Percentiles rank a stretch among this genome's conserved stretches.
These are phyloP conservation scores for Dacryopinax spathularia DNA, from an alignment of 768 basidiomycete genomes.

Conservation along the genomic window DNA sequence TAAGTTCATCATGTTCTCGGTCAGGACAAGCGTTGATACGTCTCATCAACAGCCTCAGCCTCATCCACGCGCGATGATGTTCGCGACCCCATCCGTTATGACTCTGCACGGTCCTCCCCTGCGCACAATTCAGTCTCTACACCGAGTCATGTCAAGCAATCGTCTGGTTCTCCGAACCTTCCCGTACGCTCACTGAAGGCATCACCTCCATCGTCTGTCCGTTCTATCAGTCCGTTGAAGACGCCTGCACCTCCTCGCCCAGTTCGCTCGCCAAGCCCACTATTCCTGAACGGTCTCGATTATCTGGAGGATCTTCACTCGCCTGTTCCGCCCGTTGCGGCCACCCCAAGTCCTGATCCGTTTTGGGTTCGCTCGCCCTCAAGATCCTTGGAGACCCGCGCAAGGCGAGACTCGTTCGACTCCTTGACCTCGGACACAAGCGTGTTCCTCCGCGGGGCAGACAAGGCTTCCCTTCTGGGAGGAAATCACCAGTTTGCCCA, in stretches of 20 bases:
- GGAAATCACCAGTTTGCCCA: not conserved
- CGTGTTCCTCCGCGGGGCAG: not conserved
- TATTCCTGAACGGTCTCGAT: not conserved
- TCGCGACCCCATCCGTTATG: no score
- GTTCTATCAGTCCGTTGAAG: not conserved
- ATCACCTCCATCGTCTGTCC: not conserved
- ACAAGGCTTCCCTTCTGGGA: not conserved
- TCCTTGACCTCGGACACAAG: not conserved
- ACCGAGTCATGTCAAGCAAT: not conserved
- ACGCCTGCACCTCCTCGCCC: not conserved
- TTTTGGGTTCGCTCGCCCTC: not conserved
- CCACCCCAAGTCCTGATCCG: not conserved
- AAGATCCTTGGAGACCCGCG: not conserved
- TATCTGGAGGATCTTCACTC: not conserved
- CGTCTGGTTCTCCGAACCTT: not conserved
- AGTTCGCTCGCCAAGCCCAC: not conserved
- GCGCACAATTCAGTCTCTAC: no score
- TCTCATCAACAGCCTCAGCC: no score
- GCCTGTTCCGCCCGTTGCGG: not conserved
- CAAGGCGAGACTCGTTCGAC: not conserved
- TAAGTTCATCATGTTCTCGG: no score
- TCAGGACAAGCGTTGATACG: no score
- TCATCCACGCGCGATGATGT: no score
- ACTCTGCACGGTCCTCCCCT: no score
- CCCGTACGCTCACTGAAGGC: not conserved